Conservation (phyloP, 225 moss, liverwort and hornwort species). For the Antitrichia curtipendula region DNA sequence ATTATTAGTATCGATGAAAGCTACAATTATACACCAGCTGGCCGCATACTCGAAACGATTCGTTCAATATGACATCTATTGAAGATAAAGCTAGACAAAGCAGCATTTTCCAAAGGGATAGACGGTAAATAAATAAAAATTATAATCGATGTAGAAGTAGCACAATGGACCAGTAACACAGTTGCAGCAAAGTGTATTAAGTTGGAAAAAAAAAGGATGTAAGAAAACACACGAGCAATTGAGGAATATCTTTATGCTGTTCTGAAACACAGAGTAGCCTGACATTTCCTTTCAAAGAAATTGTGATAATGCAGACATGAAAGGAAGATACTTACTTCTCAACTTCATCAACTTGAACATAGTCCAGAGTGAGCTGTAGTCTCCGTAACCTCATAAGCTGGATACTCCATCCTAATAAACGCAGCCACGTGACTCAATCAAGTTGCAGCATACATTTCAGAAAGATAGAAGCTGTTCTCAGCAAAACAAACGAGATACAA, state of each 20-base stretch:
- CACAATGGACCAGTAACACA: neutral
- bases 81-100: neutral
- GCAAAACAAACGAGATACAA: neutral
- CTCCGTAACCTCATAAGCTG: slow-evolving; percentile 76
- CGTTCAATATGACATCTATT: neutral
- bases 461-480: neutral
- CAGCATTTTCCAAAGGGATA: neutral
- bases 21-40: neutral
- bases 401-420: slow-evolving; percentile 69
- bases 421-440: neutral
- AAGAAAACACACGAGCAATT: neutral
- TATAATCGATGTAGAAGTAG: neutral
- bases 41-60: neutral
- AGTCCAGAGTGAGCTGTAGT: slow-evolving; percentile 80
- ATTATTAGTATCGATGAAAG: neutral
- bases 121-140: neutral
- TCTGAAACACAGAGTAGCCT: neutral
- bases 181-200: neutral
- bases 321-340: slow-evolving; percentile 50
- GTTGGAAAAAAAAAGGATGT: neutral
- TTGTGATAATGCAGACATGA: neutral
- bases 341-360: slow-evolving; percentile 67
- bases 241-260: neutral
- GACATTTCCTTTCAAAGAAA: neutral
- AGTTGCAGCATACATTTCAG: neutral